A percentile compares a stretch with the other conserved stretches of the same genome.
Conservation (phyloP, 371 early-diverging fungal species). For the Choanephora cucurbitarum region DNA sequence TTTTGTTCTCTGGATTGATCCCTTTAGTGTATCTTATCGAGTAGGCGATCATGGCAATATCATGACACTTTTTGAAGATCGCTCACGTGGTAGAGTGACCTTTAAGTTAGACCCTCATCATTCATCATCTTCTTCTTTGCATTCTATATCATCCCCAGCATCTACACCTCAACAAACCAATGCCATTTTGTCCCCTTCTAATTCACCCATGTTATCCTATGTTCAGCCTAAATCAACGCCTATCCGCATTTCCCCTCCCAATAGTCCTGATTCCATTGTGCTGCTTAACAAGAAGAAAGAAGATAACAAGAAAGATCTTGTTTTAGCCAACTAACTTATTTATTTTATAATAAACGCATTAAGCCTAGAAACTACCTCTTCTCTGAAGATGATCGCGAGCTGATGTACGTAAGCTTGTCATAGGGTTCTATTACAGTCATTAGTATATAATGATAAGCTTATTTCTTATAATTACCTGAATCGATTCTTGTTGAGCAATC, state of each 20-base stretch:
- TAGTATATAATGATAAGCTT: no score
- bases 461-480: conserved; percentile 11
- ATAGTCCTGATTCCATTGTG: conserved; percentile 31
- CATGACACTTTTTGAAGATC: conserved; percentile 73
- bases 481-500: conserved; percentile 28
- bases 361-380: conserved; percentile 39
- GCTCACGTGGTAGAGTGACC: conserved; percentile 58
- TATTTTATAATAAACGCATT: neutral
- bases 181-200: conserved; percentile 6
- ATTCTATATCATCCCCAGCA: conserved; percentile 5
- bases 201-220: conserved; percentile 29
- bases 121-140: no score
- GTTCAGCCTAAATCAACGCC: conserved; percentile 43
- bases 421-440: no score
- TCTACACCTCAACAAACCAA: neutral
- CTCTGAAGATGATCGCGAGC: conserved; percentile 40
- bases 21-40: conserved; percentile 74
- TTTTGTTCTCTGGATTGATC: conserved; percentile 83
- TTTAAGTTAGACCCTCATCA: conserved; percentile 37
- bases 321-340: neutral
- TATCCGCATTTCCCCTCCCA: conserved; percentile 51
- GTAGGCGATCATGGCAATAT: conserved; percentile 78
- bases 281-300: conserved; percentile 12
- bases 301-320: neutral
- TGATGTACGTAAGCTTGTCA: conserved; percentile 26